Evolutionary conservation across 2,329 filamentous ascomycete genomes (phyloP).

Genomic region (Helotiales sp.): DNA sequence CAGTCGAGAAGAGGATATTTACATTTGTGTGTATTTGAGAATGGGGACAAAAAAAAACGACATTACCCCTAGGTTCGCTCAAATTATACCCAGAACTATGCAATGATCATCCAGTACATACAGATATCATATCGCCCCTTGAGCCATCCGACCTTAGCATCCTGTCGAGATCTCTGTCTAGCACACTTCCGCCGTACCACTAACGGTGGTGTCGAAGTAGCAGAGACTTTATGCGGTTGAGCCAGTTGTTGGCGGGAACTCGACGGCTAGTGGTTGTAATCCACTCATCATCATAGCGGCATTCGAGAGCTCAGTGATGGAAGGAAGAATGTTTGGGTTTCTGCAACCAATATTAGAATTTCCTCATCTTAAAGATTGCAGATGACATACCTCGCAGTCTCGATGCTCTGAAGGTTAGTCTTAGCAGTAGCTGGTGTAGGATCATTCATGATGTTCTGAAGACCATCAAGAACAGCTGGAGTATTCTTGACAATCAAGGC

Average conservation of each 20-base stretch:
- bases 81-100: background rate
- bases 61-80: background rate
- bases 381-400: slow-evolving; percentile 28
- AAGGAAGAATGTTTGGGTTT: slow-evolving; percentile 39
- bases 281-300: slow-evolving; percentile 31
- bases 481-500: slow-evolving; percentile 38
- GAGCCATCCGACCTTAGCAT: background rate
- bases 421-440: slow-evolving; percentile 19
- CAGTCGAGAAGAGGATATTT: background rate
- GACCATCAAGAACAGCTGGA: slow-evolving; percentile 32
- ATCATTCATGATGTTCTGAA: slow-evolving; percentile 32
- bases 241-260: slow-evolving; percentile 32
- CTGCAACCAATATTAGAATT: slow-evolving; percentile 13
- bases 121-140: background rate
- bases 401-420: slow-evolving; percentile 25
- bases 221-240: background rate
- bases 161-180: background rate
- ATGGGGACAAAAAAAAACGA: background rate
- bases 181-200: background rate
- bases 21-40: background rate
- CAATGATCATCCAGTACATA: background rate
- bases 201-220: no score
- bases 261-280: slow-evolving; percentile 23
- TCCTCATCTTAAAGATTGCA: background rate
- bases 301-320: slow-evolving; percentile 38